Evolutionary conservation across 768 basidiomycete genomes (phyloP).

Genomic region (Termitomyces sp.): DNA sequence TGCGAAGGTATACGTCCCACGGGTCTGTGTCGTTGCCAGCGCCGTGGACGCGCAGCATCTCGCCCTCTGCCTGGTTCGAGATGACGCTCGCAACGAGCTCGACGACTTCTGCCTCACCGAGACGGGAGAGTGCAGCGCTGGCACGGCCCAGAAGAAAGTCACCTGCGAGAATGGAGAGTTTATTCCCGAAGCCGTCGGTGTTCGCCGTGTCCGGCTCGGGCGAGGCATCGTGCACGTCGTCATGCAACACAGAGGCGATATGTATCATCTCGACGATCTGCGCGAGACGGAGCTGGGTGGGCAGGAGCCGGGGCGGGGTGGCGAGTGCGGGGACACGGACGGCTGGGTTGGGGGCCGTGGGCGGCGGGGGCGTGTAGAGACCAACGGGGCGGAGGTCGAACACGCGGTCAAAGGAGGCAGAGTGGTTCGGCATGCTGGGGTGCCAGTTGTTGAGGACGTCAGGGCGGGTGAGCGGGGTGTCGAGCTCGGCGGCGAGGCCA

Average conservation of each 20-base stretch:
- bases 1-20: conserved; percentile 69
- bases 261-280: conserved; percentile 99
- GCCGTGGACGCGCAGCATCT: conserved; percentile 74
- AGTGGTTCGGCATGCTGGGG: conserved; percentile 76
- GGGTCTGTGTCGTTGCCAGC: conserved; percentile 44
- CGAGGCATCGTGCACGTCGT: conserved; percentile 68
- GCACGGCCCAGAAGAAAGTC: conserved; percentile 95
- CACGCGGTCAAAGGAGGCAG: conserved; percentile 57
- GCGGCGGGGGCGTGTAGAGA: conserved; percentile 27
- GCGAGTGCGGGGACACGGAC: conserved; percentile 10
- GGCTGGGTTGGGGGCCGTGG: no score
- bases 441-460: conserved; percentile 91
- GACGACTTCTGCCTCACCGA: conserved; percentile 86
- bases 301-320: conserved; percentile 49
- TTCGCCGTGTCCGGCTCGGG: no score
- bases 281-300: conserved; percentile 87
- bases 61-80: conserved; percentile 94
- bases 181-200: conserved; percentile 76
- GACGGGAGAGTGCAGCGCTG: conserved; percentile 76
- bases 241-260: conserved; percentile 89
- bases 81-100: conserved; percentile 91
- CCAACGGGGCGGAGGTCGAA: conserved; percentile 42
- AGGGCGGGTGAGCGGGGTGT: conserved; percentile 71
- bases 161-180: conserved; percentile 88
- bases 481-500: conserved; percentile 37